These are phyloP conservation scores for Durusdinium trenchii DNA, from an alignment of 73 alveolate genomes.

Conservation along the genomic window DNA sequence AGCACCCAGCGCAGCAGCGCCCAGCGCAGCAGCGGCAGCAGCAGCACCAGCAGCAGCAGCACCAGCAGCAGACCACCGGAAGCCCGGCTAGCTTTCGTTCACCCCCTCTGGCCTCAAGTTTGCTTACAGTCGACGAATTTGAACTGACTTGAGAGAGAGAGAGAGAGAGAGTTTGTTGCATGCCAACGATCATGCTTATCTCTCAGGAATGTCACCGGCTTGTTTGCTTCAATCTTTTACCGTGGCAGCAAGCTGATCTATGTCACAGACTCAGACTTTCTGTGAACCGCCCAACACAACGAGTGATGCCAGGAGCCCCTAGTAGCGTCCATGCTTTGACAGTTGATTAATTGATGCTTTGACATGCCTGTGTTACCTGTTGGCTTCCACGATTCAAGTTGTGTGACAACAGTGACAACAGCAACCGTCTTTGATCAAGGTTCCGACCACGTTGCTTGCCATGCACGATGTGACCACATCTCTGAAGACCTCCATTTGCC, in stretches of 20 bases:
- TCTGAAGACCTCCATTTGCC: slow-evolving; percentile 85
- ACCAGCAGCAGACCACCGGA: too few species aligned
- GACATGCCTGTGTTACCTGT: too few species aligned
- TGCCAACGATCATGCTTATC: too few species aligned
- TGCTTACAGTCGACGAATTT: too few species aligned
- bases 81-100: too few species aligned
- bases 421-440: neutral
- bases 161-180: too few species aligned
- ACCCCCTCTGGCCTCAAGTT: too few species aligned
- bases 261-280: neutral
- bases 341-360: neutral
- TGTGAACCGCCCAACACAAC: neutral
- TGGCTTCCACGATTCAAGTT: neutral
- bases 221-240: slow-evolving; percentile 70
- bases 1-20: too few species aligned
- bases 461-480: slow-evolving; percentile 93
- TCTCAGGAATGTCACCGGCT: slow-evolving; percentile 86
- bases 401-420: neutral
- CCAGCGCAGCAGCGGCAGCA: too few species aligned
- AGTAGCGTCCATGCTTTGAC: neutral
- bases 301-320: neutral
- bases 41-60: too few species aligned
- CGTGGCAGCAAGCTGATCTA: slow-evolving; percentile 91
- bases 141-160: too few species aligned
- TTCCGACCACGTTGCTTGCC: slow-evolving; percentile 87